Evolutionary conservation across 2,329 filamentous ascomycete genomes (phyloP), one percentile per base, ranked within the genome.

Genomic region (Emmonsia crescens): DNA sequence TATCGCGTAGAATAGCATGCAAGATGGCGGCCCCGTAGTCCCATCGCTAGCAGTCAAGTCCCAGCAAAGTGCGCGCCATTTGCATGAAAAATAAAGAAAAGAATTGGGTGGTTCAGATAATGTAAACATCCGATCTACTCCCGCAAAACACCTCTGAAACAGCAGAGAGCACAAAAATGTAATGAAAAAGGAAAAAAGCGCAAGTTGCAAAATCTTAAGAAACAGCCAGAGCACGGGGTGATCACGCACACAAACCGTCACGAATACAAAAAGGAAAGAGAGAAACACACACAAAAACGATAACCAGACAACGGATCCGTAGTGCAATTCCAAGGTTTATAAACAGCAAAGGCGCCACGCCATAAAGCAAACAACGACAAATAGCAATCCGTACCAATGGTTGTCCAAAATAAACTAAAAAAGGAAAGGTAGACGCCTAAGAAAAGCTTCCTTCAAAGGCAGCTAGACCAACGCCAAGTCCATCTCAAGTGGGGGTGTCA

Each of bases 351-450:
- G 16, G 56, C 56, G 44, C 52, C 33, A 56, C 52, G 33, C 52
- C 52, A 52, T 46, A 62, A 59, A 62, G 55, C 46, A 61, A 60
- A 60, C 48, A 63, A 57, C 62, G 44, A 60, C 59, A 60, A 59
- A 63, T 49, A 61, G 42, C 57, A 59, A 61, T 19, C 24, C 27
- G 31, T 40, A 51, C 44, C 44, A 59, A 38, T 46, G 29, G 57
- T 59, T 21, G 24, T 46, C 38, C 44, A 48, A 58, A 33, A 46
- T 59, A 61, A 36, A 31, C 19, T 27, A 3, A 49, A 49, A 49
- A 27, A 12, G 12, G 10, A 48, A 62, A 8, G 42, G 33, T 12
- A 42, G 21, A 42, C 33, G n/a, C 54, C 54, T 8, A 57, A 16
- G 54, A 29, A 57, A 57, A 42, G 8, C n/a, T 27, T n/a, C 29